Percentiles rank a stretch among this genome's conserved stretches.
Conservation (phyloP, 495 filamentous ascomycete species). For the Cladorrhinum samala region DNA sequence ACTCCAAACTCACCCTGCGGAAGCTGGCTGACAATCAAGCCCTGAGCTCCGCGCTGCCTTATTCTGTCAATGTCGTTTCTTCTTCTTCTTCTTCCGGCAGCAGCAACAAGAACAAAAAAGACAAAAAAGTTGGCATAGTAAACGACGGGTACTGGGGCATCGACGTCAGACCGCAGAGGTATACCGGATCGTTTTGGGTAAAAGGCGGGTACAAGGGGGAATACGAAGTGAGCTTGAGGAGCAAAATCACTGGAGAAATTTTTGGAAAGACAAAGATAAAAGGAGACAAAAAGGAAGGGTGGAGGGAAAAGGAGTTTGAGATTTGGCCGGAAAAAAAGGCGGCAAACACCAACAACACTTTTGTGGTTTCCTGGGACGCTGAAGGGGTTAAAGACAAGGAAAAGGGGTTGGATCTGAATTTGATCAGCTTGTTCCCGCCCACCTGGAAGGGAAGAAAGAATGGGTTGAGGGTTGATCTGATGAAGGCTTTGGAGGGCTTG, state of each 20-base stretch:
- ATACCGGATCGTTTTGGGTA: constrained; percentile 55
- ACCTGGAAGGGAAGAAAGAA: constrained; percentile 59
- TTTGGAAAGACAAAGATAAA: constrained; percentile 33
- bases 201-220: constrained; percentile 34
- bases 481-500: constrained; percentile 46
- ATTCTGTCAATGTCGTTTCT: constrained; percentile 51
- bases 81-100: constrained; percentile 12
- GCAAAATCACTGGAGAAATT: constrained; percentile 39
- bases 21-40: constrained; percentile 36
- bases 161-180: constrained; percentile 46
- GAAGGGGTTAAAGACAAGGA: constrained; percentile 30
- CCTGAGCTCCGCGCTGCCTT: constrained; percentile 49
- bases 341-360: constrained; percentile 59
- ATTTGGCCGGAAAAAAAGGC: constrained; percentile 38
- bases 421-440: constrained; percentile 62
- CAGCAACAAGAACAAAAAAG: constrained; percentile 5
- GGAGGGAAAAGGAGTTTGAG: constrained; percentile 46
- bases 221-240: constrained; percentile 43
- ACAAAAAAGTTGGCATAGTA: constrained; percentile 46
- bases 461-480: constrained; percentile 56
- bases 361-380: constrained; percentile 53
- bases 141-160: constrained; percentile 61
- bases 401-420: constrained; percentile 53
- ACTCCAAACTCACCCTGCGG: constrained; percentile 44
- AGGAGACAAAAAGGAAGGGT: constrained; percentile 18